Evolutionary conservation across 2,329 filamentous ascomycete genomes (phyloP).

Genomic region (Alternaria burnsii): DNA sequence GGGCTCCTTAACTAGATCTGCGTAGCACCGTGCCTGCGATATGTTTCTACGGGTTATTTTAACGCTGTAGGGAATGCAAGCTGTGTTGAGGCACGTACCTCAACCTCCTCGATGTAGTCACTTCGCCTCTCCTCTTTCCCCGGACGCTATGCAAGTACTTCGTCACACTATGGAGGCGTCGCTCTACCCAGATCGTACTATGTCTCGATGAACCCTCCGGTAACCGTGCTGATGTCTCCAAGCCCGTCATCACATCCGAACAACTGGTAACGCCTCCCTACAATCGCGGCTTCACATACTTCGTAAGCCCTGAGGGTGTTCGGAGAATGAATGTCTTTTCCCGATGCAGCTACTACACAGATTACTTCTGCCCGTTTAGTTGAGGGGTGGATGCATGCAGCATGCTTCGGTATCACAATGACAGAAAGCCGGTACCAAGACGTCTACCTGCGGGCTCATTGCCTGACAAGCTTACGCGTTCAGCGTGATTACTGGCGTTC

Average conservation of each 20-base stretch:
- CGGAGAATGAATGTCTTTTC: constrained; percentile 10
- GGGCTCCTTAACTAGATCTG: neutral
- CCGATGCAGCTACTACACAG: constrained; percentile 7
- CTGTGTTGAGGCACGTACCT: constrained; percentile 21
- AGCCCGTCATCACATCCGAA: constrained; percentile 16
- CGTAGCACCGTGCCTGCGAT: neutral
- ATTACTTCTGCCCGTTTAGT: constrained; percentile 7
- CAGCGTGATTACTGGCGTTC: constrained; percentile 13
- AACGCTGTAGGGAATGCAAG: neutral
- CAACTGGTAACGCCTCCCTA: constrained; percentile 6
- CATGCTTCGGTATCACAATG: constrained; percentile 22
- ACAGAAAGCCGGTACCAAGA: constrained; percentile 23
- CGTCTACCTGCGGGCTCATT: constrained; percentile 32
- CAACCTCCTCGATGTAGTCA: constrained; percentile 16
- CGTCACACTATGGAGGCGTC: constrained; percentile 26
- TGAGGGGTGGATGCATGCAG: constrained; percentile 13
- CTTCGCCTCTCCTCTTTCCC: constrained; percentile 37
- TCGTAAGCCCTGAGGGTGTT: constrained; percentile 2
- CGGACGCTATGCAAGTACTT: constrained; percentile 25
- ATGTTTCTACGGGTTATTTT: neutral
- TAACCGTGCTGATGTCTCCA: constrained; percentile 13
- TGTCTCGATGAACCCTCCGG: constrained; percentile 22
- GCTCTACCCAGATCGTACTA: constrained; percentile 24
- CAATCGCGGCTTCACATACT: neutral
- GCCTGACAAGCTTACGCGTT: constrained; percentile 42